Evolutionary conservation across 805 yeast genomes (phyloP), one percentile per base, ranked within the genome.

Genomic region (Huiozyma naganishii): DNA sequence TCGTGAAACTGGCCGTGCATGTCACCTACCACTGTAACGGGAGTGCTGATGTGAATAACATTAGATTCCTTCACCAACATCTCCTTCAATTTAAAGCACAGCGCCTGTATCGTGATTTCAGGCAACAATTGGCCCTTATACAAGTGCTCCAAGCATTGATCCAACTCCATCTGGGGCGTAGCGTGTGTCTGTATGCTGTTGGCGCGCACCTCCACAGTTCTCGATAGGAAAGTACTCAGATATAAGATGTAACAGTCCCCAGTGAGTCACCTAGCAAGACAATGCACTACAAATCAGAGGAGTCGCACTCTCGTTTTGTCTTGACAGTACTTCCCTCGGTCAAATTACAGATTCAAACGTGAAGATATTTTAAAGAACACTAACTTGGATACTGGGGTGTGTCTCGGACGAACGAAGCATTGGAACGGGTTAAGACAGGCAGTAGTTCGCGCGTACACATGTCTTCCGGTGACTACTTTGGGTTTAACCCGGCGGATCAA

Each of bases 1-100:
- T 92, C 98, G 60, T 89, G 94, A 58, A 85, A 92, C 64, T 92
- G 98, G 7, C 97, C 98, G 56, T 92, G 98, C 39, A 92, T 90
- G 59, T 92, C 98, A 1, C 98, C 98, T 5, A 92, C 97, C 6
- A 92, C 86, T 0, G 97, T 87, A 8, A 92, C 86, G 1, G 98
- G 98, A 2, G 94, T 76, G 32, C 70, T 69, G 6, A 92, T 70
- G 37, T 86, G 83, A 41, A 90, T 86, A 33, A 92, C 94, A 58
- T 92, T 92, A 47, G 95, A 82, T 52, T 86, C 95, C 35, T 71
- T 67, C 13, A 89, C 71, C 41, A 92, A 70, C 47, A 83, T 76
- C 45, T 88, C 92, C 62, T 89, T 92, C 51, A 89, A 69, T 52
- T 83, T 83, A 58, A 79, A 80, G 57, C 96, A 87, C 10, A 84